Base-by-base conservation (phyloP, 2,329 filamentous ascomycete genomes). In the Botrytis galanthina region DNA sequence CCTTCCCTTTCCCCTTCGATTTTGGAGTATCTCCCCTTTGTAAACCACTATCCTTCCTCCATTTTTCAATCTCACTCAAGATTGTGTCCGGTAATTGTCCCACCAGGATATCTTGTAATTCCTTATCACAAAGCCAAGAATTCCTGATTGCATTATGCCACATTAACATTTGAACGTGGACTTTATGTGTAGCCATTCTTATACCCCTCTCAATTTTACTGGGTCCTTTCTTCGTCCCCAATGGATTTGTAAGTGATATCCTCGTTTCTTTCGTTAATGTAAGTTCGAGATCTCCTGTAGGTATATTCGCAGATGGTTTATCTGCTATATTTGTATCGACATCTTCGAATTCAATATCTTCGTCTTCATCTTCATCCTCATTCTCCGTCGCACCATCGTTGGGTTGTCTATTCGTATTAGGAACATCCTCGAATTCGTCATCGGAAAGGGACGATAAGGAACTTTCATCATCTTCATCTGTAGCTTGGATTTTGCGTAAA, bases 101-200 rank as follows among this genome's bases (percentile, higher is more conserved):
- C 6, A 96, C 86, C 80, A 98, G 85, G 26, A 90, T 92, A 18
- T 90, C 89, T 75, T 96, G 93, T 0, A 97, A 86, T 75, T 92
- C 88, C 5, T 87, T 82, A 78, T 98, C 93, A 77, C 93, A 93
- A 32, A 94, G 83, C 91, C 95, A 98, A 0, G 89, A 86, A 81
- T 98, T 98, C 60, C 93, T 89, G 22, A 96, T 83, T 0, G 93
- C 89, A 80, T 98, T 98, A 81, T 98, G 95, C 87, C 92, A 98
- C 74, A 99, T 87, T 26, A 99, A 84, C 70, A 90, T 89, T 80
- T 97, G 91, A 2, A 98, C 94, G 82, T 99, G 96, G 77, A 97
- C 87, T 78, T 93, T 93, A 82, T 99, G 96, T 0, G 94, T 94
- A 5, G 90, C 87, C 48, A 91, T 88, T 39, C 96, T 88, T 73